Conservation (phyloP, 345 rosid species). For the Arabis hirsuta region DNA sequence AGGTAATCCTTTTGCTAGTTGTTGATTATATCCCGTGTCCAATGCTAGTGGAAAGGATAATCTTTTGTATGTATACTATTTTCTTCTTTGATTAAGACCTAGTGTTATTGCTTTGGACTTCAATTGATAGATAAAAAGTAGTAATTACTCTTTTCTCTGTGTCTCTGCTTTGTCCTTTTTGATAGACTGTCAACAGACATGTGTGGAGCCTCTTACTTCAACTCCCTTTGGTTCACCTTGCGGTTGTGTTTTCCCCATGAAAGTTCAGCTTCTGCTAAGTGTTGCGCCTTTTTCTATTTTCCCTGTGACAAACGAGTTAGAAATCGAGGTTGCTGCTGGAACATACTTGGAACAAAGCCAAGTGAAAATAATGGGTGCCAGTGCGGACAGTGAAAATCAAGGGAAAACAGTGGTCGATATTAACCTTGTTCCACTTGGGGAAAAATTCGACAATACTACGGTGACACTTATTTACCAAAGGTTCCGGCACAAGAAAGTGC, state of each 20-base stretch:
- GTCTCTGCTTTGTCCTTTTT: constrained; percentile 24
- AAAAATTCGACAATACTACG: constrained; percentile 95
- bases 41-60: constrained; percentile 10
- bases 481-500: constrained; percentile 74
- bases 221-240: constrained; percentile 95
- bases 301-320: constrained; percentile 87
- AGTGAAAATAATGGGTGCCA: constrained; percentile 98
- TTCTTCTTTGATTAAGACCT: not conserved
- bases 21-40: constrained; percentile 15
- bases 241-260: constrained; percentile 97
- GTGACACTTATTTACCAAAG: constrained; percentile 81
- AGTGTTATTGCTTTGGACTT: not conserved
- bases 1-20: constrained; percentile 48
- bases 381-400: constrained; percentile 89
- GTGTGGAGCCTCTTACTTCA: constrained; percentile 89
- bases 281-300: constrained; percentile 84
- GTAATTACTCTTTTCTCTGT: constrained; percentile 24
- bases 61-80: constrained; percentile 2
- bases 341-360: constrained; percentile 95
- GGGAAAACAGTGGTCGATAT: constrained; percentile 85
- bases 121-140: not conserved
- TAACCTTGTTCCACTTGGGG: constrained; percentile 96
- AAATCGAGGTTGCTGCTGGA: constrained; percentile 94
- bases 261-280: constrained; percentile 81
- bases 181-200: constrained; percentile 89